phyloP scores from a whole-genome alignment of 1,139 yeast species.

The Saccharomyces hybrid region DNA sequence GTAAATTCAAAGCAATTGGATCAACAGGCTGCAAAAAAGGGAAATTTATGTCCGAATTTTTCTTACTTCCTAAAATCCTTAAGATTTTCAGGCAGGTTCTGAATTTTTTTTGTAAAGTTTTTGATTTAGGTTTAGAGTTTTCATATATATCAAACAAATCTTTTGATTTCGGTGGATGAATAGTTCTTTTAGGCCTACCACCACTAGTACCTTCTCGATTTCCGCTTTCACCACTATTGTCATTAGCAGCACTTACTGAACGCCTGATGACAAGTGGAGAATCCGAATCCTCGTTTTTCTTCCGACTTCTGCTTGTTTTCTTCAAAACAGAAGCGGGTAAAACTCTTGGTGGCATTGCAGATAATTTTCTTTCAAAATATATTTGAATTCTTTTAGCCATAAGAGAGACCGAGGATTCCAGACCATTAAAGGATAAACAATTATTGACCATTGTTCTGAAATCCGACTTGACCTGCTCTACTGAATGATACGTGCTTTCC shows the following conservation, averaged over 20 bases:
- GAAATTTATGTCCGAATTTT: constrained; percentile 74
- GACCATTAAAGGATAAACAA: constrained; percentile 80
- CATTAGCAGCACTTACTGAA: background rate
- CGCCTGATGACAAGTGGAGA: constrained; percentile 39
- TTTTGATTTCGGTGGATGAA: constrained; percentile 92
- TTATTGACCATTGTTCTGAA: constrained; percentile 79
- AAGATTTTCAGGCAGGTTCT: constrained; percentile 77
- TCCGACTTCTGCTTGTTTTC: constrained; percentile 10
- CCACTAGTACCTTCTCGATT: constrained; percentile 44
- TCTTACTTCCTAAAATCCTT: constrained; percentile 74
- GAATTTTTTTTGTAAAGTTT: constrained; percentile 84
- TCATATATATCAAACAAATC: constrained; percentile 73
- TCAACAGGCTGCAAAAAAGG: constrained; percentile 94
- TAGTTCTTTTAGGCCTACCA: constrained; percentile 84
- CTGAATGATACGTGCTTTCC: constrained; percentile 60
- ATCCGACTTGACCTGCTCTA: constrained; percentile 65
- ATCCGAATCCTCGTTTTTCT: constrained; percentile 17
- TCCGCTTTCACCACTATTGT: background rate
- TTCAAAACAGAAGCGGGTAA: constrained; percentile 36
- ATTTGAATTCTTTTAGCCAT: constrained; percentile 90
- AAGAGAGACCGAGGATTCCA: constrained; percentile 68
- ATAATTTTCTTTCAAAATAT: constrained; percentile 86
- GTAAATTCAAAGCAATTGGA: constrained; percentile 87
- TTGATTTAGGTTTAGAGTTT: constrained; percentile 67
- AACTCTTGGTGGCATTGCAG: constrained; percentile 83